Base-by-base conservation (phyloP, 768 basidiomycete species). In the Hygrocybe coccinea region DNA sequence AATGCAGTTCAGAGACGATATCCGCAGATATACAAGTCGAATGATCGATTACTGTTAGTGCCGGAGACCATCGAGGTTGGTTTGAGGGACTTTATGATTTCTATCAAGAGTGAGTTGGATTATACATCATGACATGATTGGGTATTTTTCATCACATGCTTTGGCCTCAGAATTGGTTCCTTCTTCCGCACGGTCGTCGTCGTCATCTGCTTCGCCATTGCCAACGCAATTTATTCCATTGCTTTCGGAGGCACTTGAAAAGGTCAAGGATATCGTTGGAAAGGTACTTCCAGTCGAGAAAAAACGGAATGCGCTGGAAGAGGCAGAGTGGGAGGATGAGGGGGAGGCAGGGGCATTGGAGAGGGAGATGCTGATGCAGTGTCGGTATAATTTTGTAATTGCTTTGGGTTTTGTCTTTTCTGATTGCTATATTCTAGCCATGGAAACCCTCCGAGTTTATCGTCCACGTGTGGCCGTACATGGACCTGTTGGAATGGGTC, bases 1-100 rank as follows among this genome's bases (percentile, higher is more conserved):
- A 98, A 98, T 64, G 95, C 95, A 0, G 89, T 99, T 21, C 97
- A 99, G 66, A 76, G 97, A 56, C 79, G 89, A 53, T 99, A 99
- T 69, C 97, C 97, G 0, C 97, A 99, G 68, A 94, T 98, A 45
- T 99, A 99, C 77, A 88, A 91, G 71, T 88, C 91, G 4, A 83
- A 79, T 33, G 94, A 98, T 58, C 79, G 97, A 9, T 73, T 97
- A 2, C 65, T 93, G 48, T 76, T 98, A 53, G 82, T 91, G 59
- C 89, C 95, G 6, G 88, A 91, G 63, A 85, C 86, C 1, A 97
- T 98, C 59, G 77, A 78, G 33, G 84, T 97, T 15, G 82, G 86
- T 34, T 76, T 97, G 49, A 79, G 91, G 38, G 97, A 99, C 68
- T 99, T 99, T 66, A 92, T 97, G 92, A 88, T 95, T 63, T 91